phyloP scores from a whole-genome alignment of 2,329 filamentous ascomycete species.

The Apiospora pterosperma region DNA sequence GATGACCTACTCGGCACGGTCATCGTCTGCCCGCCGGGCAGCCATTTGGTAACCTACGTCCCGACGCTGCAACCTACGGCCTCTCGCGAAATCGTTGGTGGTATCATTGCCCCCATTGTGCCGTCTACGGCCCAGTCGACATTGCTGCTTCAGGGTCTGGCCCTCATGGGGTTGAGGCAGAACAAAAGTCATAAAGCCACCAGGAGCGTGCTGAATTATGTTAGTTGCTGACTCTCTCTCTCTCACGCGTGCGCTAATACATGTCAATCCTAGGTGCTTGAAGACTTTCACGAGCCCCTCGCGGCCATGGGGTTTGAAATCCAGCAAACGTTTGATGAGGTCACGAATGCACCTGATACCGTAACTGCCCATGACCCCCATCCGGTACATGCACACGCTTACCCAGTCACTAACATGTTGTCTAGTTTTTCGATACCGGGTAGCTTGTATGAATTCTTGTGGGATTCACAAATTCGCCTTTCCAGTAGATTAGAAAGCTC shows the following conservation, averaged over 20 bases:
- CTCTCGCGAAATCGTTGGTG: constrained; percentile 56
- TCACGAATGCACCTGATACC: constrained; percentile 30
- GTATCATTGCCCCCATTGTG: constrained; percentile 78
- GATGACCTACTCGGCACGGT: constrained; percentile 74
- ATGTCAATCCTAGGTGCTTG: constrained; percentile 25
- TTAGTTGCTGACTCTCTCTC: constrained; percentile 41
- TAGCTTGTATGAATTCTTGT: background rate
- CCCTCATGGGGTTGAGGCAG: constrained; percentile 76
- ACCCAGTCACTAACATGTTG: background rate
- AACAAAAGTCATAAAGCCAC: constrained; percentile 75
- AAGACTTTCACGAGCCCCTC: constrained; percentile 26
- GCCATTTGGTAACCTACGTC: constrained; percentile 65
- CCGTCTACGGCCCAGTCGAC: constrained; percentile 65
- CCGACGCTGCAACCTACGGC: constrained; percentile 61
- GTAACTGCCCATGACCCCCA: constrained; percentile 18
- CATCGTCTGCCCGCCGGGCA: constrained; percentile 71
- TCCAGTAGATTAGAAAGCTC: too few relatives aligned
- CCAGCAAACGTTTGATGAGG: constrained; percentile 29
- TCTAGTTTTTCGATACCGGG: background rate
- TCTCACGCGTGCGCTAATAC: background rate
- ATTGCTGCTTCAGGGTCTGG: constrained; percentile 71
- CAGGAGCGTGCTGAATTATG: constrained; percentile 75
- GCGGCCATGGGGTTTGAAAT: constrained; percentile 29
- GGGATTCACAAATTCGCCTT: background rate
- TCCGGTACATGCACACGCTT: background rate